Conservation (phyloP, 176 grass and related monocot species). For the Lolium multiflorum region DNA sequence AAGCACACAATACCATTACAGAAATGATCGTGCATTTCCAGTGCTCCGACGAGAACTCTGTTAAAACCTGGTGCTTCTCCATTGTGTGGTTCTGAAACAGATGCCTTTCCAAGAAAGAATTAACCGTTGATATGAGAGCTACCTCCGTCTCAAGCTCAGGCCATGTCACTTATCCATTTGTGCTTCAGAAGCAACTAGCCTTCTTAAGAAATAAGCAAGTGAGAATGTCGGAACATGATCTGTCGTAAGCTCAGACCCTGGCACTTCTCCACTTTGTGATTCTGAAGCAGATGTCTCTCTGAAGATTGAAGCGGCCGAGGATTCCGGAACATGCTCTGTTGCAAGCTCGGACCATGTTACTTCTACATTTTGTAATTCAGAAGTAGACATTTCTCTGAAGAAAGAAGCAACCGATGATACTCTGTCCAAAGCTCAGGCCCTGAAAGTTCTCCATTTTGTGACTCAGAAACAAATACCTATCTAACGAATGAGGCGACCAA, state of each 20-base stretch:
- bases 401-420: conserved; percentile 33
- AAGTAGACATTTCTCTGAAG: background rate
- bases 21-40: too few relatives aligned
- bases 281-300: conserved; percentile 51
- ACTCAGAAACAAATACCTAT: too few relatives aligned
- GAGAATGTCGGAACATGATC: conserved; percentile 56
- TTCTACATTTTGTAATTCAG: conserved; percentile 57
- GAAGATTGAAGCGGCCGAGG: background rate
- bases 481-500: too few relatives aligned
- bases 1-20: too few relatives aligned
- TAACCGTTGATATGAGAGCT: conserved; percentile 7
- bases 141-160: conserved; percentile 79
- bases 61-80: conserved; percentile 55
- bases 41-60: too few relatives aligned
- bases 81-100: conserved; percentile 58
- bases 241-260: conserved; percentile 62
- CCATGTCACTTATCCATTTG: conserved; percentile 58
- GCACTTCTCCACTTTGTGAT: conserved; percentile 66
- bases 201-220: background rate
- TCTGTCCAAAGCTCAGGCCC: too few relatives aligned
- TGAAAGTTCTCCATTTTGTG: too few relatives aligned
- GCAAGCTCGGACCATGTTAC: conserved; percentile 72
- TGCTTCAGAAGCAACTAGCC: background rate
- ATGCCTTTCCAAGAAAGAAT: background rate
- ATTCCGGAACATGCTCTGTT: conserved; percentile 63